A percentile compares a stretch with the other conserved stretches of the same genome.
Evolutionary conservation across 805 yeast genomes (phyloP).

Genomic region (Kuraishia ogatae): DNA sequence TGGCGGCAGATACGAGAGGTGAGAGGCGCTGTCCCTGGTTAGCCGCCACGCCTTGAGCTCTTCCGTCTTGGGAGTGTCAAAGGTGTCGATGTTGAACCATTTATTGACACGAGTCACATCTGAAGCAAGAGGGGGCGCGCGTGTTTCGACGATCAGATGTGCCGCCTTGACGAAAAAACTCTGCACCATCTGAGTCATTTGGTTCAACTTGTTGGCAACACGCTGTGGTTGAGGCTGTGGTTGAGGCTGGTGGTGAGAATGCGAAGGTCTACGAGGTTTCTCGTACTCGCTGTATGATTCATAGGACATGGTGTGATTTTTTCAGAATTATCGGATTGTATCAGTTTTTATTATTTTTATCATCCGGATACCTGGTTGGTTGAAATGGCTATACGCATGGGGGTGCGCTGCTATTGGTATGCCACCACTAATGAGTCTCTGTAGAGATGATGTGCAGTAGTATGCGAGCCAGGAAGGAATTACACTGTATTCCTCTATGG

Average conservation of each 20-base stretch:
- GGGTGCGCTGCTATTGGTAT: no score
- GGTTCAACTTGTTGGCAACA: conserved; percentile 1
- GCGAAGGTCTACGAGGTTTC: background rate
- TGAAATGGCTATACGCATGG: no score
- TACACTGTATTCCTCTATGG: no score
- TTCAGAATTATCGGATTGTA: no score
- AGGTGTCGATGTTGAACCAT: conserved; percentile 55
- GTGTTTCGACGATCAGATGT: conserved; percentile 42
- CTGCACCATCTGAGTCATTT: conserved; percentile 25
- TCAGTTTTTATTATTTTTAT: no score
- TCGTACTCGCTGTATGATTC: background rate
- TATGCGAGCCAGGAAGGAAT: no score
- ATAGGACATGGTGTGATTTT: background rate
- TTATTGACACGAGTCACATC: conserved; percentile 30
- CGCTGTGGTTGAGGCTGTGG: background rate
- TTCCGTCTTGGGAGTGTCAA: conserved; percentile 31
- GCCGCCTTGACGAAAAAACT: conserved; percentile 61
- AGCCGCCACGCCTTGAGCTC: conserved; percentile 55
- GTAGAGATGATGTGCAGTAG: no score
- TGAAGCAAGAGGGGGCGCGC: conserved; percentile 21
- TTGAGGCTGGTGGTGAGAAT: background rate
- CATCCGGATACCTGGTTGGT: no score
- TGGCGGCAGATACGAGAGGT: conserved; percentile 45
- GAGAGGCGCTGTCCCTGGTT: conserved; percentile 24
- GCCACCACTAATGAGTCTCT: no score